Conservation (phyloP, 2,329 filamentous ascomycete species). For the Akanthomyces lecanii region DNA sequence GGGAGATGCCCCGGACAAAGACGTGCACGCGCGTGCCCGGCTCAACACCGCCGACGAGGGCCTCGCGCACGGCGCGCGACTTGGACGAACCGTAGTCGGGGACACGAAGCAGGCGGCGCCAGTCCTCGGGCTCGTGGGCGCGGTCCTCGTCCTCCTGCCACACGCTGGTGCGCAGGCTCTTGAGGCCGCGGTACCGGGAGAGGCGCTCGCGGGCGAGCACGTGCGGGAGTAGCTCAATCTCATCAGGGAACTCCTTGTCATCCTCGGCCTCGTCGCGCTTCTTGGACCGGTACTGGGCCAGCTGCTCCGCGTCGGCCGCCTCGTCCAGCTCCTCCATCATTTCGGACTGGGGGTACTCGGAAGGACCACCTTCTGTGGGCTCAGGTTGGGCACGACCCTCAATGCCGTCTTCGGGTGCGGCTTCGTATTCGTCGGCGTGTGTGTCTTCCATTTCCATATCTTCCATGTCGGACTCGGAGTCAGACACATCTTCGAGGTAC, state of each 20-base stretch:
- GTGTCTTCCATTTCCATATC: slow-evolving; percentile 58
- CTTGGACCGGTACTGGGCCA: slow-evolving; percentile 74
- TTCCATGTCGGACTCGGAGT: slow-evolving; percentile 80
- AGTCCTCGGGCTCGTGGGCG: slow-evolving; percentile 83
- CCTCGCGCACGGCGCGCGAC: slow-evolving; percentile 72
- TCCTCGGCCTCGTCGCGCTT: slow-evolving; percentile 80
- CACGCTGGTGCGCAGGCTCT: slow-evolving; percentile 79
- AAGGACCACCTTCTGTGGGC: slow-evolving; percentile 72
- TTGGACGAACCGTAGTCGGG: slow-evolving; percentile 85
- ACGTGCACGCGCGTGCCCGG: slow-evolving; percentile 81
- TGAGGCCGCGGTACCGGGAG: slow-evolving; percentile 82
- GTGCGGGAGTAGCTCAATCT: slow-evolving; percentile 88
- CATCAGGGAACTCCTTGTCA: slow-evolving; percentile 93
- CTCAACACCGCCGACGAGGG: slow-evolving; percentile 79
- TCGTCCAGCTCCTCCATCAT: slow-evolving; percentile 85
- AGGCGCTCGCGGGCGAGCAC: slow-evolving; percentile 82
- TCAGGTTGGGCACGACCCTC: slow-evolving; percentile 64
- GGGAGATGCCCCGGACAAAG: slow-evolving; percentile 56
- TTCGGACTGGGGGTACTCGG: slow-evolving; percentile 91
- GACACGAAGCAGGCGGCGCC: slow-evolving; percentile 79
- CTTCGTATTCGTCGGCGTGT: slow-evolving; percentile 53
- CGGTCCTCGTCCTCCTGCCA: slow-evolving; percentile 90
- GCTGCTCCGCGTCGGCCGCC: slow-evolving; percentile 69
- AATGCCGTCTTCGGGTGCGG: slow-evolving; percentile 76
- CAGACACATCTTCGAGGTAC: slow-evolving; percentile 79